Evolutionary conservation across 352 stramenopile genomes (phyloP).

Genomic region (Blastocystis sp.): DNA sequence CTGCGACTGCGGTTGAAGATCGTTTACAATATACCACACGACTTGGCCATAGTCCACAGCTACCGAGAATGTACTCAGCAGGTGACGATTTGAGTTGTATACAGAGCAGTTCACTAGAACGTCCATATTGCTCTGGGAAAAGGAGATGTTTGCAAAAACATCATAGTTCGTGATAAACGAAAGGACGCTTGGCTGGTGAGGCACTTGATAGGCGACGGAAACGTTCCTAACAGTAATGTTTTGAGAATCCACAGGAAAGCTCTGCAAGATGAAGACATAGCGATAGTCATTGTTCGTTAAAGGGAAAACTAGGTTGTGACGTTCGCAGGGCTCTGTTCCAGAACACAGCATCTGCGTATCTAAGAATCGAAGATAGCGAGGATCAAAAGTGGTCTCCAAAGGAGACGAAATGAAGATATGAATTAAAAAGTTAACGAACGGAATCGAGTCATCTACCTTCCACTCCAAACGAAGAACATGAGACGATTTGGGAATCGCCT

Average conservation of each 20-base stretch:
- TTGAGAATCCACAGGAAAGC: not conserved
- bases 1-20: not conserved
- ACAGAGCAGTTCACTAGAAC: conserved; percentile 13
- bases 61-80: not conserved
- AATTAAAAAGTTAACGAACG: not conserved
- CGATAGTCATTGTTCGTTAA: not conserved
- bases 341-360: conserved; percentile 19
- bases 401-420: not conserved
- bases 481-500: not conserved
- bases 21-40: not conserved
- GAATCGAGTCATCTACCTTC: not conserved
- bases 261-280: conserved; percentile 9
- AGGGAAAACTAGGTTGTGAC: not conserved
- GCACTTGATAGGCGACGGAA: not conserved
- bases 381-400: not conserved
- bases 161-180: conserved; percentile 24
- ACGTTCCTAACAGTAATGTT: not conserved
- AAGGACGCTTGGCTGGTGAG: not conserved
- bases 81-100: not conserved
- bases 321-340: not conserved
- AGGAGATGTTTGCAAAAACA: conserved; percentile 12
- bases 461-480: not conserved
- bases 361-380: conserved; percentile 2
- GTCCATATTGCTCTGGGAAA: conserved; percentile 31
- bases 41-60: not conserved